Evolutionary conservation across 139 green algal genomes (phyloP).

Genomic region (Chlorella sp.): DNA sequence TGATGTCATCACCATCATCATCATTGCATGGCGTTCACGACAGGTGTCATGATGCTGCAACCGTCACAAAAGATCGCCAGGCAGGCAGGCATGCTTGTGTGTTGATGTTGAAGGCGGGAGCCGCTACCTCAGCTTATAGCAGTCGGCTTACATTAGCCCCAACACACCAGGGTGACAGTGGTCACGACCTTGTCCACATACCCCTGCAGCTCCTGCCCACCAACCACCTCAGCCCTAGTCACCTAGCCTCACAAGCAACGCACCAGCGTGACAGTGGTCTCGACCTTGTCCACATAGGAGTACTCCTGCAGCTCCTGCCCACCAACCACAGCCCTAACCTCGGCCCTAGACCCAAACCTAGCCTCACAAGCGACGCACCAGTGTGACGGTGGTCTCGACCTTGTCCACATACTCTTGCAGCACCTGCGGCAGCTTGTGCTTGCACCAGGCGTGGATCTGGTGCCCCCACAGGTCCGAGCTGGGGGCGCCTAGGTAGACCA

Average conservation of each 20-base stretch:
- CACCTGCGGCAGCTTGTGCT: neutral
- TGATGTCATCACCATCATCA: too few relatives aligned
- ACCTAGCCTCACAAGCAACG: neutral
- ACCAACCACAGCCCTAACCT: too few relatives aligned
- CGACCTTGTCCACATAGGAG: conserved; percentile 2
- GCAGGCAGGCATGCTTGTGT: too few relatives aligned
- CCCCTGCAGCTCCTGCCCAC: neutral
- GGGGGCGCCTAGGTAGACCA: conserved; percentile 35
- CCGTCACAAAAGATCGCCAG: too few relatives aligned
- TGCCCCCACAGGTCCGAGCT: conserved; percentile 18
- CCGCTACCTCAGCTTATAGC: too few relatives aligned
- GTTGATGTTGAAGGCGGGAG: too few relatives aligned
- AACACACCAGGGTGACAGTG: too few relatives aligned
- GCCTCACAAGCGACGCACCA: too few relatives aligned
- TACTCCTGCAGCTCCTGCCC: neutral
- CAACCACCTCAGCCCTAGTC: neutral
- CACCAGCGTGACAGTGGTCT: neutral
- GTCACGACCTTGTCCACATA: neutral
- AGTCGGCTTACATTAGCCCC: too few relatives aligned
- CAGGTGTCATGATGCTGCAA: too few relatives aligned
- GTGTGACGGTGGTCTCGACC: conserved; percentile 2
- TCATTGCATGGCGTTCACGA: too few relatives aligned
- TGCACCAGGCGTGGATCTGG: conserved; percentile 24
- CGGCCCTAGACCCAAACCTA: too few relatives aligned
- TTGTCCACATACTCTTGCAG: neutral